Percentiles rank a stretch among this genome's conserved stretches.
Conservation (phyloP, 2,329 filamentous ascomycete genomes). For the Penicillium olsonii region DNA sequence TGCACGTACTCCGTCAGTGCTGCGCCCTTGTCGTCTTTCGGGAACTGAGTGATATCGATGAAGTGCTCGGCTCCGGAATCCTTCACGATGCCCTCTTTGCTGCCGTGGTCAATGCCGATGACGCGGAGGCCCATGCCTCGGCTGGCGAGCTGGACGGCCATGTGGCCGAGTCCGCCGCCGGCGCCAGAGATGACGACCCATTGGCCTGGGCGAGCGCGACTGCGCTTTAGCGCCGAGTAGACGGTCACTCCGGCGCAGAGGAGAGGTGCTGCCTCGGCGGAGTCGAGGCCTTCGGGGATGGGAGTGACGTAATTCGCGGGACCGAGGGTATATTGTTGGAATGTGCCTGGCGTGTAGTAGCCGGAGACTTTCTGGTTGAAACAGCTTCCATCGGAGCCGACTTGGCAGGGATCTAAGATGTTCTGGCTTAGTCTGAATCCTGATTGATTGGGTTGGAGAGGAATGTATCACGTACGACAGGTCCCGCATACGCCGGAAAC, state of each 20-base stretch:
- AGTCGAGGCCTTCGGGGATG: constrained; percentile 63
- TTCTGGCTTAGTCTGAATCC: background rate
- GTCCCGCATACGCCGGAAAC: constrained; percentile 58
- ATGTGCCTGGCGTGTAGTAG: constrained; percentile 71
- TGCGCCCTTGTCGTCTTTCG: constrained; percentile 47
- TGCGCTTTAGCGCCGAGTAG: constrained; percentile 66
- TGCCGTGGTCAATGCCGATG: constrained; percentile 65
- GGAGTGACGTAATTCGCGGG: constrained; percentile 70
- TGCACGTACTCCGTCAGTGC: constrained; percentile 58
- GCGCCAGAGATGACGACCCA: constrained; percentile 63
- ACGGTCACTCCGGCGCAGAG: constrained; percentile 69
- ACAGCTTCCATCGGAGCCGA: constrained; percentile 58
- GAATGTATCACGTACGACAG: constrained; percentile 41
- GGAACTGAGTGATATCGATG: constrained; percentile 60
- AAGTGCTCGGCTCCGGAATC: constrained; percentile 67
- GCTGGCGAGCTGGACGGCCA: constrained; percentile 62
- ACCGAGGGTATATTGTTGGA: constrained; percentile 67
- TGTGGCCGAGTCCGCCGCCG: constrained; percentile 65
- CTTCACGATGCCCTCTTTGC: constrained; percentile 60
- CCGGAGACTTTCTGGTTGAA: constrained; percentile 61
- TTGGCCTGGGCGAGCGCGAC: constrained; percentile 59
- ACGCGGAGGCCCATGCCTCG: constrained; percentile 65
- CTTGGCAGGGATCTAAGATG: constrained; percentile 54
- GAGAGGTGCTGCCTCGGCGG: constrained; percentile 65
- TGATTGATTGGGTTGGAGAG: background rate